These are phyloP conservation scores for Saccharomyces pastorianus DNA, from an alignment of 1,139 yeast genomes.

Conservation along the genomic window DNA sequence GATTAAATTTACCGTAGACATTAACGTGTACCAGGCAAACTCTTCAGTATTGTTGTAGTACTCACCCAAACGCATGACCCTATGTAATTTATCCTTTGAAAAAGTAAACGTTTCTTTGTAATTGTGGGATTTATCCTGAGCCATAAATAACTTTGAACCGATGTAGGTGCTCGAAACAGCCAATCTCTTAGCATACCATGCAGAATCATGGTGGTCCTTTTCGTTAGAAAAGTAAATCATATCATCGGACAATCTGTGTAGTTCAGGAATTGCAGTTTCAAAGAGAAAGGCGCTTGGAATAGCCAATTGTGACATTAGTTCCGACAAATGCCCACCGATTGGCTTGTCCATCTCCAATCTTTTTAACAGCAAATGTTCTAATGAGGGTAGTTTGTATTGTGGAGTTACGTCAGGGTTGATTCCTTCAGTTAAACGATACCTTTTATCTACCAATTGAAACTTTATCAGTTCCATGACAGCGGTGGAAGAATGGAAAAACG, in stretches of 20 bases:
- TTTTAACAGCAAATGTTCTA: constrained; percentile 45
- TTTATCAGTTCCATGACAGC: constrained; percentile 55
- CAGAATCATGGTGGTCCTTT: constrained; percentile 62
- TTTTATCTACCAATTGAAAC: constrained; percentile 52
- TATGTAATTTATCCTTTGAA: constrained; percentile 53
- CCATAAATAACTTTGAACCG: constrained; percentile 69
- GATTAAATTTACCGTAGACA: constrained; percentile 57
- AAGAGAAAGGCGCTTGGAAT: constrained; percentile 32
- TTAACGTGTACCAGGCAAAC: constrained; percentile 66
- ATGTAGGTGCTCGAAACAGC: constrained; percentile 65
- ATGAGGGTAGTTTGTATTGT: constrained; percentile 23
- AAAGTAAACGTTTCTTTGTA: constrained; percentile 54
- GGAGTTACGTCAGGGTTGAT: constrained; percentile 20
- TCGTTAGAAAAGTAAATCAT: constrained; percentile 76
- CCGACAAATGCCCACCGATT: constrained; percentile 37
- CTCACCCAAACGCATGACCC: constrained; percentile 47
- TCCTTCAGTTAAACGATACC: constrained; percentile 38
- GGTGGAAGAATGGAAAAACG: constrained; percentile 34
- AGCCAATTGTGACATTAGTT: constrained; percentile 30
- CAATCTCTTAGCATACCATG: constrained; percentile 87
- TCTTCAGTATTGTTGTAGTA: constrained; percentile 60
- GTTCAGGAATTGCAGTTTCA: constrained; percentile 43
- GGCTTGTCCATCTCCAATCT: constrained; percentile 60
- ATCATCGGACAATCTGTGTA: constrained; percentile 75
- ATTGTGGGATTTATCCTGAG: constrained; percentile 58